These are phyloP conservation scores for Botryococcus braunii DNA, from an alignment of 163 green algal genomes.

Conservation along the genomic window DNA sequence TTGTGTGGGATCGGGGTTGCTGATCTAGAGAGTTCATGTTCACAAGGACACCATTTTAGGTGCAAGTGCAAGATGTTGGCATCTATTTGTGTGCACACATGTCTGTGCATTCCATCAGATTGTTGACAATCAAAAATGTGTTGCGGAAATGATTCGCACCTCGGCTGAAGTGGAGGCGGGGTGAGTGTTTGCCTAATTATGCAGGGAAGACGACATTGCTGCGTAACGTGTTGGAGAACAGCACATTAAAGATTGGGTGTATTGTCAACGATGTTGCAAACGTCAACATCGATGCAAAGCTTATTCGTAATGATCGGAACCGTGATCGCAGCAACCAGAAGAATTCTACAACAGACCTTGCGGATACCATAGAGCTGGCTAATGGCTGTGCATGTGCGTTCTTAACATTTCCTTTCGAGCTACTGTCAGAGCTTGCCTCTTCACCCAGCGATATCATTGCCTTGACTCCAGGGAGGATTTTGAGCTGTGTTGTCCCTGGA, in stretches of 20 bases:
- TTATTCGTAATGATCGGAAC: constrained; percentile 76
- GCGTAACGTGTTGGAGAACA: constrained; percentile 77
- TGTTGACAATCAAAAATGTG: not conserved
- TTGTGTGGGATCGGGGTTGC: not conserved
- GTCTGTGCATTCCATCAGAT: not conserved
- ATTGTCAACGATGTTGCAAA: constrained; percentile 90
- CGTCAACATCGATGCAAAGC: constrained; percentile 93
- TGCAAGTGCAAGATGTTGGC: too few relatives aligned
- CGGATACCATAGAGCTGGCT: constrained; percentile 85
- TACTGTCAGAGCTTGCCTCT: not conserved
- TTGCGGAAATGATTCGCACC: too few relatives aligned
- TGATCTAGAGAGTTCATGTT: not conserved
- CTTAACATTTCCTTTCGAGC: too few relatives aligned
- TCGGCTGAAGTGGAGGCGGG: not conserved
- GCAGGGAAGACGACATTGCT: constrained; percentile 89
- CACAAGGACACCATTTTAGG: not conserved
- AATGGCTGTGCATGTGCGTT: constrained; percentile 92
- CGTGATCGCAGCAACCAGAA: constrained; percentile 9
- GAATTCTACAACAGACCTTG: constrained; percentile 67
- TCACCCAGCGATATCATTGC: not conserved
- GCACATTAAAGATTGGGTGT: constrained; percentile 72
- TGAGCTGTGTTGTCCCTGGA: not conserved
- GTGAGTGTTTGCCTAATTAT: not conserved
- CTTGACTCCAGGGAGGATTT: not conserved
- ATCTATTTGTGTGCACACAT: too few relatives aligned